These are phyloP conservation scores for Halenospora varia DNA, from an alignment of 495 filamentous ascomycete species.

Conservation along the genomic window DNA sequence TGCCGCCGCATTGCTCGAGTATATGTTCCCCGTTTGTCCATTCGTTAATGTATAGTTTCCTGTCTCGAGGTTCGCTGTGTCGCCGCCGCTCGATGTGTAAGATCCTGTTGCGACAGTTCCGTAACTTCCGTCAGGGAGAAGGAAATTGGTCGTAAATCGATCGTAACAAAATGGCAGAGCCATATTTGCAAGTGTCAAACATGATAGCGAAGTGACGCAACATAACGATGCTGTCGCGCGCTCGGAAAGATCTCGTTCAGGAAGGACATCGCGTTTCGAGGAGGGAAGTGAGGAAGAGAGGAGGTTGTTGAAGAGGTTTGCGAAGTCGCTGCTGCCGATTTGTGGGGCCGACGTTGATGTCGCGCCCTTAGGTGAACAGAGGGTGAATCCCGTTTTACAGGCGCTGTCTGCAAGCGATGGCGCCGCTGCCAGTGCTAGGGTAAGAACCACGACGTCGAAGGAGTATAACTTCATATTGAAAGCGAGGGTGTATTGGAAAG, in stretches of 20 bases:
- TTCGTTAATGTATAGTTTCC: conserved; percentile 32
- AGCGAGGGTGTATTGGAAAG: neutral
- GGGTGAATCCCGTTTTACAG: conserved; percentile 10
- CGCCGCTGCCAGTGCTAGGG: neutral
- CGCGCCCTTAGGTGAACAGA: conserved; percentile 18
- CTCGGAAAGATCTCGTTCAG: too few species aligned
- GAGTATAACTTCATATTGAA: neutral
- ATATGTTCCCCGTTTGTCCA: conserved; percentile 35
- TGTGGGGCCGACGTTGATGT: conserved; percentile 16
- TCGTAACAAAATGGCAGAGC: conserved; percentile 28
- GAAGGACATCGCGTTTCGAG: conserved; percentile 8
- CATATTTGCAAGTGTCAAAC: conserved; percentile 13
- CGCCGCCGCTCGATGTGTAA: conserved; percentile 27
- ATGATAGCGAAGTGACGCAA: conserved; percentile 12
- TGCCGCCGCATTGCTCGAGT: conserved; percentile 24
- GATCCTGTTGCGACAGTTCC: conserved; percentile 33
- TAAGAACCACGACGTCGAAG: neutral
- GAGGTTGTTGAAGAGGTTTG: conserved; percentile 17
- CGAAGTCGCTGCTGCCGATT: conserved; percentile 16
- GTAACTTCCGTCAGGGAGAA: conserved; percentile 35
- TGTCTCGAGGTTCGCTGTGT: conserved; percentile 30
- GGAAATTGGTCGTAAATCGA: conserved; percentile 39
- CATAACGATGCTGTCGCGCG: conserved; percentile 14
- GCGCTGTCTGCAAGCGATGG: neutral
- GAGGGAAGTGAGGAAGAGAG: conserved; percentile 20